Percentiles rank a stretch among this genome's conserved stretches.
Conservation (phyloP, 73 alveolate genomes). For the Paramecium pentaurelia region DNA sequence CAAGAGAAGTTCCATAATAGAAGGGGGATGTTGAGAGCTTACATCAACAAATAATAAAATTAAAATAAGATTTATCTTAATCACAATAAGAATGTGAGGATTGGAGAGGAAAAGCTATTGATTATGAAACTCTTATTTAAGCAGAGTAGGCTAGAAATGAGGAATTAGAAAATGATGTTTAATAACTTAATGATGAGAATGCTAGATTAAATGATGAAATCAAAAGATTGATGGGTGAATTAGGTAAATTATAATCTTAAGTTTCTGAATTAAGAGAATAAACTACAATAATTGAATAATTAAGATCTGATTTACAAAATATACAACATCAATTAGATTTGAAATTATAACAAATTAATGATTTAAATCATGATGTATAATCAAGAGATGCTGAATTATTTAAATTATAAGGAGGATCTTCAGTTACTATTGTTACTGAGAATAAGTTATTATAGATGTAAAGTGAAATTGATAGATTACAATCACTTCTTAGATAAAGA, state of each 20-base stretch:
- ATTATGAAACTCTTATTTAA: background rate
- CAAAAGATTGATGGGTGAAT: background rate
- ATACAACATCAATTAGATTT: background rate
- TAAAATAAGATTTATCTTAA: background rate
- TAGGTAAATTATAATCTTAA: background rate
- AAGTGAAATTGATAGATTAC: background rate
- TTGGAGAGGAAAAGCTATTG: conserved; percentile 33
- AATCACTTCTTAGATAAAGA: background rate
- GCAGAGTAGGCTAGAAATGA: background rate
- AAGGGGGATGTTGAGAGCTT: background rate
- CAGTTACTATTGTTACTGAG: background rate
- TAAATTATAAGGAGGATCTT: background rate
- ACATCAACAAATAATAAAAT: background rate
- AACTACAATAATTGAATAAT: background rate
- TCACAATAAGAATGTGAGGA: conserved; percentile 8
- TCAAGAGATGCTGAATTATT: conserved; percentile 6
- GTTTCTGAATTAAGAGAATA: background rate
- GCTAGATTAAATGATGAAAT: conserved; percentile 13
- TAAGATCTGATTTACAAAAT: conserved; percentile 7
- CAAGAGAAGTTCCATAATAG: background rate
- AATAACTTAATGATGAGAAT: background rate
- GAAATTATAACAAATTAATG: background rate
- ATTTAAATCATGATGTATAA: background rate
- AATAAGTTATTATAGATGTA: background rate
- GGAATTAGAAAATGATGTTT: background rate